Conservation (phyloP, 2,329 filamentous ascomycete genomes). For the Pyricularia grisea region DNA sequence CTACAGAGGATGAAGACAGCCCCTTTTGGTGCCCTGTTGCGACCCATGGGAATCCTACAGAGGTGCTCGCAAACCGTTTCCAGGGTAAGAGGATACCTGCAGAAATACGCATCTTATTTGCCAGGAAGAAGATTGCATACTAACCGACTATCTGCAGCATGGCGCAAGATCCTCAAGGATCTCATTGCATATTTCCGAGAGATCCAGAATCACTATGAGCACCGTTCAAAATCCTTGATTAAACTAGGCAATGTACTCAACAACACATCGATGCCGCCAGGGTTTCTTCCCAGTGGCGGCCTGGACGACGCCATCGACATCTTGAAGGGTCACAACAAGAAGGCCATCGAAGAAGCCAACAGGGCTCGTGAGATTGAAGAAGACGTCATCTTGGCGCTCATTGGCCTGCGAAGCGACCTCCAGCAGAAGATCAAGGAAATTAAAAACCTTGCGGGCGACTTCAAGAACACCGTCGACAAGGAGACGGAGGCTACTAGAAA, state of each 20-base stretch:
- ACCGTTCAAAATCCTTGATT: slow-evolving; percentile 68
- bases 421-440: slow-evolving; percentile 98
- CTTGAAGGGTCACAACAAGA: slow-evolving; percentile 73
- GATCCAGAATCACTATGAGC: slow-evolving; percentile 81
- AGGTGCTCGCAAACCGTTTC: slow-evolving; percentile 78
- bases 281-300: slow-evolving; percentile 74
- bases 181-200: slow-evolving; percentile 91
- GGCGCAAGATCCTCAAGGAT: slow-evolving; percentile 92
- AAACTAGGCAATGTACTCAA: slow-evolving; percentile 80
- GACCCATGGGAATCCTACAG: slow-evolving; percentile 78
- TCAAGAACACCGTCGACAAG: slow-evolving; percentile 93
- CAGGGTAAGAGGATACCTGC: slow-evolving; percentile 36
- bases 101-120: background rate
- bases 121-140: background rate
- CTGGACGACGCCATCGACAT: slow-evolving; percentile 79
- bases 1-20: slow-evolving; percentile 55
- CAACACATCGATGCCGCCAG: slow-evolving; percentile 64
- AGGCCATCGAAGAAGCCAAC: slow-evolving; percentile 67
- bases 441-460: slow-evolving; percentile 84
- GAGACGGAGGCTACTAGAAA: slow-evolving; percentile 81
- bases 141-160: slow-evolving; percentile 44
- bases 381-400: slow-evolving; percentile 82
- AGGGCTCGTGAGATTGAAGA: slow-evolving; percentile 87
- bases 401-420: slow-evolving; percentile 76
- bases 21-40: slow-evolving; percentile 87